Evolutionary conservation across 768 basidiomycete genomes (phyloP), one percentile per base, ranked within the genome.

Genomic region (Crassisporium funariophilum): DNA sequence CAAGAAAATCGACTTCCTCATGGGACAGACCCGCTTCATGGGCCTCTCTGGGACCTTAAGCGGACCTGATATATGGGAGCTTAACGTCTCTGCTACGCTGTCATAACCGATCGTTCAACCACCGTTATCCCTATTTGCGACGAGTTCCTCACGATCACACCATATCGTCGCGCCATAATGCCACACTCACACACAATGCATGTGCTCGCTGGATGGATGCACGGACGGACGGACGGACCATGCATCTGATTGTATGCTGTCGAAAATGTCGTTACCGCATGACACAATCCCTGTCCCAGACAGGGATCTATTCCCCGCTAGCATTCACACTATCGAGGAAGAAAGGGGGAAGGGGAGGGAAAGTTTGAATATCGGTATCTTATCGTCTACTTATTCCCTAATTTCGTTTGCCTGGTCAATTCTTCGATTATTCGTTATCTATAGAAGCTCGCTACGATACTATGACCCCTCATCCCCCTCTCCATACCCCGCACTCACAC

Each of bases 1-100:
- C 35, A 79, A 77, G 59, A 70, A 76, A 46, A 70, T 84, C 1
- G 83, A 84, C 62, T 75, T 81, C 47, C 64, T 84, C 43, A 64
- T 69, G 54, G 75, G 72, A 7, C 63, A 62, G 20, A 74, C 66
- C 13, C 63, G 64, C 5, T 81, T 82, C 65, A 64, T 75, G 61
- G 80, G 80, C 15, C 59, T 82, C 19, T 72, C 75, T 5, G 74
- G 62, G n/a, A 73, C 74, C 36, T 59, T 67, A 48, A 66, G 67
- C 44, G 59, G 67, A 0, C 66, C 69, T 0, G 67, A 75, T 19
- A 59, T 72, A 4, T 81, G 73, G 79, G 76, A 72, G 51, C 60
- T 76, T 44, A 70, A 70, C 40, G 63, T 72, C 36, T 56, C 65
- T 22, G 63, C 54, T 56, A 22, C 50, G 48, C 24, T 19, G 16